Evolutionary conservation across 768 basidiomycete genomes (phyloP).

Genomic region (Scleroderma citrinum): DNA sequence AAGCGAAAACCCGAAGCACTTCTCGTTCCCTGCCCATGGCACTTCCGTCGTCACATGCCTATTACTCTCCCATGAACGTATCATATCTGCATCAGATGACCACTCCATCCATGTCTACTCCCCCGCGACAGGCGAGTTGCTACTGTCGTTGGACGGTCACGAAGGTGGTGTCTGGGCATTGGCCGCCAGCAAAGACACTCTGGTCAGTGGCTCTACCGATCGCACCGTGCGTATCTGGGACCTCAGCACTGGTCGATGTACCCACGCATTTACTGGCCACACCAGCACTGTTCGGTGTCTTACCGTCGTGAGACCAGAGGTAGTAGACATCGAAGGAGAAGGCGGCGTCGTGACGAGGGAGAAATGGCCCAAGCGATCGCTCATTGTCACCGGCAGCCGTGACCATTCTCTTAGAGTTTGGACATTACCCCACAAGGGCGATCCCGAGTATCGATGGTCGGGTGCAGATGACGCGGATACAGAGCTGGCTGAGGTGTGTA

Average conservation of each 20-base stretch:
- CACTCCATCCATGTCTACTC: slow-evolving; percentile 95
- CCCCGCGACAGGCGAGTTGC: slow-evolving; percentile 71
- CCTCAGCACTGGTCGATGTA: slow-evolving; percentile 69
- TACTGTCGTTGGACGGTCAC: slow-evolving; percentile 78
- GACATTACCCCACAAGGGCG: slow-evolving; percentile 61
- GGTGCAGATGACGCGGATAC: slow-evolving; percentile 55
- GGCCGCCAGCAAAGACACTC: slow-evolving; percentile 79
- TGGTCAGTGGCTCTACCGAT: slow-evolving; percentile 92
- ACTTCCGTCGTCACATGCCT: slow-evolving; percentile 92
- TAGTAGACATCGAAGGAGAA: slow-evolving; percentile 68
- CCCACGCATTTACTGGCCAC: slow-evolving; percentile 93
- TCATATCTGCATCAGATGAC: slow-evolving; percentile 96
- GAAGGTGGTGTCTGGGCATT: slow-evolving; percentile 97
- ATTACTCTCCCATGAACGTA: slow-evolving; percentile 88
- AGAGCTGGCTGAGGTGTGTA: slow-evolving; percentile 47
- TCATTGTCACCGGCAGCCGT: slow-evolving; percentile 69
- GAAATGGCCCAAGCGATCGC: slow-evolving; percentile 64
- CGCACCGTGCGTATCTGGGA: slow-evolving; percentile 93
- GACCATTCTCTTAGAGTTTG: slow-evolving; percentile 64
- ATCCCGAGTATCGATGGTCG: slow-evolving; percentile 68
- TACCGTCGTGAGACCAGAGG: slow-evolving; percentile 91
- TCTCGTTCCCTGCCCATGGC: slow-evolving; percentile 84
- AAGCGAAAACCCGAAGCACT: slow-evolving; percentile 64
- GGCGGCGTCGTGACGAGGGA: slow-evolving; percentile 57
- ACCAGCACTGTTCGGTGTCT: slow-evolving; percentile 95